Conservation (phyloP, 192 early-diverging fungal species). For the Backusella luteola region DNA sequence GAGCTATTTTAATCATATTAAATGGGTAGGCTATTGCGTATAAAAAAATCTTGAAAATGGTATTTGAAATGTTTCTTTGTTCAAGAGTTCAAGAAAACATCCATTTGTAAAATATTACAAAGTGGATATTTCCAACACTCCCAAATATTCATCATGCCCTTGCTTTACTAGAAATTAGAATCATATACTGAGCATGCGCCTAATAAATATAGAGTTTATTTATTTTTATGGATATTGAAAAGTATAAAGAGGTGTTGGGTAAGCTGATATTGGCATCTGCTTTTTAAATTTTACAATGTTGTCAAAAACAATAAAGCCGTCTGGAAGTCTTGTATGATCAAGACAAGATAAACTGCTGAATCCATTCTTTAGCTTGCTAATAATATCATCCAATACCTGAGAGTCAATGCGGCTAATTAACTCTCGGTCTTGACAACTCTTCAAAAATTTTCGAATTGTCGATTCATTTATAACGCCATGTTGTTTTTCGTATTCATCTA, state of each 20-base stretch:
- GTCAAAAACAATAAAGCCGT: conserved; percentile 37
- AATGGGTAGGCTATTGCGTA: too few relatives aligned
- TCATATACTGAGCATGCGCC: too few relatives aligned
- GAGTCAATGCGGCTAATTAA: background rate
- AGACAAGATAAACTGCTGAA: background rate
- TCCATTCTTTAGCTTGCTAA: background rate
- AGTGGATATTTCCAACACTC: too few relatives aligned
- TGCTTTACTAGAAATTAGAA: too few relatives aligned
- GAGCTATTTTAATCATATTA: too few relatives aligned
- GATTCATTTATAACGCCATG: background rate
- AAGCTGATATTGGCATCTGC: conserved; percentile 43
- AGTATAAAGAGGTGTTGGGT: conserved; percentile 33
- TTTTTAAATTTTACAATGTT: conserved; percentile 52
- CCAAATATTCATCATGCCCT: too few relatives aligned
- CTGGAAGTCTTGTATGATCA: conserved; percentile 35
- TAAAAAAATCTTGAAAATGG: too few relatives aligned
- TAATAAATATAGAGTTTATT: background rate
- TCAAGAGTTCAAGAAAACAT: too few relatives aligned
- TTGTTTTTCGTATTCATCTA: background rate
- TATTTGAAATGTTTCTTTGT: too few relatives aligned
- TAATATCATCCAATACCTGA: background rate
- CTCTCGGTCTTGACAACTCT: background rate
- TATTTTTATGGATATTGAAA: conserved; percentile 6
- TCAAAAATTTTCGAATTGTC: background rate
- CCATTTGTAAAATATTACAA: too few relatives aligned